phyloP scores from a whole-genome alignment of 352 stramenopile species.

The Phytophthora cactorum region DNA sequence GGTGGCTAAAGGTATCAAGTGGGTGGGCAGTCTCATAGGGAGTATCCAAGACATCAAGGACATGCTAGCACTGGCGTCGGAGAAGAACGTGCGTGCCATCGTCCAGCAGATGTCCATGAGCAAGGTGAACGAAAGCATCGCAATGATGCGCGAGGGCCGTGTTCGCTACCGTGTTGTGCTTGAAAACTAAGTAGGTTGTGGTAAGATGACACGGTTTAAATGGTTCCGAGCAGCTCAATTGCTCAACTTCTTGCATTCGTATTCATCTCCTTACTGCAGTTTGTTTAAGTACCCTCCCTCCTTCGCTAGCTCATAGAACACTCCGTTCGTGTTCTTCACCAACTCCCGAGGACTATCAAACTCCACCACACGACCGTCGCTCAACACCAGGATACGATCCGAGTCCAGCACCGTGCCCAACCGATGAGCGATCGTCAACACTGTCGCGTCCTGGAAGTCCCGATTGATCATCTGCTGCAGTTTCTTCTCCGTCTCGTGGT shows the following conservation, averaged over 20 bases:
- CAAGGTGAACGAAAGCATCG: slow-evolving; percentile 22
- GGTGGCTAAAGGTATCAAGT: background rate
- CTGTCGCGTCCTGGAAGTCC: slow-evolving; percentile 62
- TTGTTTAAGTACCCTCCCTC: slow-evolving; percentile 12
- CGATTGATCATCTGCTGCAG: slow-evolving; percentile 1
- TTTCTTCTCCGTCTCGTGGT: slow-evolving; percentile 4
- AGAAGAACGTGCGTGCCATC: slow-evolving; percentile 56
- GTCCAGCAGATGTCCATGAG: slow-evolving; percentile 23
- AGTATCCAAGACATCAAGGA: slow-evolving; percentile 47
- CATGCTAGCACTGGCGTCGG: slow-evolving; percentile 77
- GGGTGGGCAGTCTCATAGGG: slow-evolving; percentile 10
- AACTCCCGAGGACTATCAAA: slow-evolving; percentile 74
- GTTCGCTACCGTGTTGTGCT: slow-evolving; percentile 36
- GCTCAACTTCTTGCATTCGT: background rate
- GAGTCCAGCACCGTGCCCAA: slow-evolving; percentile 55
- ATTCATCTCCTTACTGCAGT: background rate
- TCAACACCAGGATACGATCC: slow-evolving; percentile 82
- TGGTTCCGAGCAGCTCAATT: background rate
- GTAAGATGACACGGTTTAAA: too few species aligned
- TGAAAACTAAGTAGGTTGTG: slow-evolving; percentile 30
- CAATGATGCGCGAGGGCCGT: slow-evolving; percentile 18
- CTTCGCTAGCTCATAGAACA: slow-evolving; percentile 6
- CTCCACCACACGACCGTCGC: slow-evolving; percentile 82
- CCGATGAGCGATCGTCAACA: slow-evolving; percentile 94
- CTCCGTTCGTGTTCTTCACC: slow-evolving; percentile 70